Evolutionary conservation across 306 rosid species (phyloP), one percentile per base, ranked within the genome.

Genomic region (Lathyrus sativus): DNA sequence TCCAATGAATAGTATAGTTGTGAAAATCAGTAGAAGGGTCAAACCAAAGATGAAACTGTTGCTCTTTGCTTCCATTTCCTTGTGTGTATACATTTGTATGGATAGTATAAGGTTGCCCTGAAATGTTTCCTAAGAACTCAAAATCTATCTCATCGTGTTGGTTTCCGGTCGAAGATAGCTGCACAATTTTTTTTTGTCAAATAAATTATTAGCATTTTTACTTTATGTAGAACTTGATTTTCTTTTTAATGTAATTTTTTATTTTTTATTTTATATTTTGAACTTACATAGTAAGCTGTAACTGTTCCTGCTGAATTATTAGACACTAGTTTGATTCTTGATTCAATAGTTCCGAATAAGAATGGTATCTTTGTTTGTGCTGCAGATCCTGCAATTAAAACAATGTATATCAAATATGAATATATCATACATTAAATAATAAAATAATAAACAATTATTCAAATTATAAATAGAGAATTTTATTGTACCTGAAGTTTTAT

Each of bases 1-100:
- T 88, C 98, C 96, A 93, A n/a, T 86, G 96, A 65, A 88, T 85
- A 76, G 90, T 88, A 84, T 93, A 93, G 82, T 85, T 93, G 80
- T 93, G 97, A 74, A 73, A 93, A 75, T 79, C 86, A 37, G 93
- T 78, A 0, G 89, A 75, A n/a, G 97, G 97, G 44, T 90, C 91
- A 67, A 93, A 90, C 98, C 98, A 93, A 70, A 54, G 91, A 65
- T 85, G 72, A 77, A 93, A 88, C 60, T 88, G 96, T 58, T 92
- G 91, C 79, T 92, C 98, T 17, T 64, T 82, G 77, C 80, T 83
- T 81, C 98, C 98, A 55, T 71, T 79, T 76, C 98, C 98, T 45
- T 78, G 79, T 37, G 84, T 74, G 50, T 69, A 86, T 5, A 90
- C 38, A 65, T 90, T 90, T 73, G 97, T 93, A 75, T 90, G 97